Evolutionary conservation across 2,329 filamentous ascomycete species (phyloP).

Genomic region (Calonectria leucothoes): DNA sequence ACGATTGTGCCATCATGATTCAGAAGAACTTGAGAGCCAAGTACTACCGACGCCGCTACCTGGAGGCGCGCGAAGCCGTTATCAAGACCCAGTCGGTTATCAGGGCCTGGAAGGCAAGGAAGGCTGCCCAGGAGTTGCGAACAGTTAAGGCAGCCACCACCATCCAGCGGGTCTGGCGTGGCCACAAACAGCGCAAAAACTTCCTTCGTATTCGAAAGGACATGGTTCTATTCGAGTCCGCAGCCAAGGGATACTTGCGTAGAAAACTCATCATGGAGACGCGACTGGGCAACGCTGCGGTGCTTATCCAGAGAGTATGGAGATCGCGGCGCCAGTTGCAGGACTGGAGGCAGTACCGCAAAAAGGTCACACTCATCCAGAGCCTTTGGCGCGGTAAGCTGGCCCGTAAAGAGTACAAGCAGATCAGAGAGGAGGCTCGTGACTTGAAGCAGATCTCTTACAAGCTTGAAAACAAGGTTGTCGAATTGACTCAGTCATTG

Average conservation of each 20-base stretch:
- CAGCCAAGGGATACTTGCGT: conserved; percentile 91
- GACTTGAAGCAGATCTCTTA: conserved; percentile 99
- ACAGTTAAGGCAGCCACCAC: conserved; percentile 89
- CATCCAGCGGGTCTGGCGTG: conserved; percentile 95
- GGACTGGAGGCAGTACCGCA: conserved; percentile 88
- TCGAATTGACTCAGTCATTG: conserved; percentile 94
- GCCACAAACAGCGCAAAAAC: conserved; percentile 86
- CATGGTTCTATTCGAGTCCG: conserved; percentile 88
- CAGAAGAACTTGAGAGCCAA: conserved; percentile 98
- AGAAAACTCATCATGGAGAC: conserved; percentile 95
- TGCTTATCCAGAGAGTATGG: conserved; percentile 92
- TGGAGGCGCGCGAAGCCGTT: conserved; percentile 86
- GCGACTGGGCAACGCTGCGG: conserved; percentile 89
- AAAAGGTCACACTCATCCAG: conserved; percentile 90
- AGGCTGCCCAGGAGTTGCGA: conserved; percentile 82
- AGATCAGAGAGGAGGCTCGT: conserved; percentile 90
- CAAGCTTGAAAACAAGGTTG: conserved; percentile 99
- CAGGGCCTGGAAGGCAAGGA: conserved; percentile 82
- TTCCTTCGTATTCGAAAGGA: conserved; percentile 85
- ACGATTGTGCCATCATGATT: conserved; percentile 95
- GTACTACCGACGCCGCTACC: conserved; percentile 92
- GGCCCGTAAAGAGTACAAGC: conserved; percentile 89
- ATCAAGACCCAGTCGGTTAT: conserved; percentile 82
- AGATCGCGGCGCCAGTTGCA: conserved; percentile 82
- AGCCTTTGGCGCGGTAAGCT: conserved; percentile 89